Base-by-base conservation (phyloP, 108 stramenopile species). In the Hondaea fermentalgiana region DNA sequence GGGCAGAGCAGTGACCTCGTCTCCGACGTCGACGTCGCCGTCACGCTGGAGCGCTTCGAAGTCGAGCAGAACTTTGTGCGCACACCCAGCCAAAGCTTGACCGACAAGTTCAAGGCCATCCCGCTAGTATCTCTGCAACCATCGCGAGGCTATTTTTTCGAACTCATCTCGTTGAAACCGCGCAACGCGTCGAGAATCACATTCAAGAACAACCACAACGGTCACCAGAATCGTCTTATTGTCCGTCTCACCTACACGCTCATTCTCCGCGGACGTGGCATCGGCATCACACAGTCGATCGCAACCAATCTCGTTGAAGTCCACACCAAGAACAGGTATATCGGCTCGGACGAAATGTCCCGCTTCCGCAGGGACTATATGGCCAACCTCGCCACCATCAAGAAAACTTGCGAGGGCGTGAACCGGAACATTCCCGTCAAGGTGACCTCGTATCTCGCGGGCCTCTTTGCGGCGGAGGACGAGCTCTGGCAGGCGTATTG, bases 151-250 rank as follows among this genome's bases (percentile, higher is more conserved):
- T 69, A 69, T 23, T 69, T 69, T 3, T 69, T 69, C 0, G 64
- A 69, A 17, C 64, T 69, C 64, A 69, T 69, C 17, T 69, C 64
- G 1, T 23, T 69, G 21, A 69, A 17, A 69, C 64, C 64, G 6
- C 64, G 64, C 25, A 69, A 69, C 64, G 64, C 64, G 42, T 69
- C 64, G 8, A 14, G 64, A 16, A 69, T 69, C 42, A 69, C 64
- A 28, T 69, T 69, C 42, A 69, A 69, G 64, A 69, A 69, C 64
- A 69, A 69, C 64, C 64, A 69, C 64, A 69, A 69, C 64, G 64
- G 64, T 10, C 64, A 69, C 64, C 14, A 69, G 1, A 69, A 69
- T 23, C 64, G 64, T 3, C 64, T 69, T 17, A 42, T 69, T 28
- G 64, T 69, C 64, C 64, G 64, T 42, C 64, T 69, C 42, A 69